Evolutionary conservation across 371 early-diverging fungal species (phyloP).

Genomic region (Batrachochytrium dendrobatidis): DNA sequence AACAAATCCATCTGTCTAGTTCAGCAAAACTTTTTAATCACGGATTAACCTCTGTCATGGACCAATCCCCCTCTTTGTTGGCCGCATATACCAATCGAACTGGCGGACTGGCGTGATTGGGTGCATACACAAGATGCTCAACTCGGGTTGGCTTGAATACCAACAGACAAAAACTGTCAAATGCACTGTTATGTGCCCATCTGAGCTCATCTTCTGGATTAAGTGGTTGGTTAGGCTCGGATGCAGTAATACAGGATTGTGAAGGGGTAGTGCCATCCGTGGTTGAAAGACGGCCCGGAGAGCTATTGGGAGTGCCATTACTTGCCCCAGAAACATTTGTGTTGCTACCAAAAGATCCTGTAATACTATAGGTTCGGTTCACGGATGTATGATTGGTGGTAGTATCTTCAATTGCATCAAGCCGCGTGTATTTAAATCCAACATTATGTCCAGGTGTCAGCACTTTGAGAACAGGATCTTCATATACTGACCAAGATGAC

Average conservation of each 20-base stretch:
- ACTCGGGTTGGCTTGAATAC: slow-evolving; percentile 60
- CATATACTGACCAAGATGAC: slow-evolving; percentile 23
- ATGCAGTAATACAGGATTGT: too few species aligned
- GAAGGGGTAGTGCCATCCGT: too few species aligned
- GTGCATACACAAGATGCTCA: slow-evolving; percentile 35
- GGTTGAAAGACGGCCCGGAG: not conserved
- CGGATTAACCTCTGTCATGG: slow-evolving; percentile 24
- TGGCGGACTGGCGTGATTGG: slow-evolving; percentile 13
- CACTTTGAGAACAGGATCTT: slow-evolving; percentile 11
- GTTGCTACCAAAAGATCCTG: slow-evolving; percentile 1
- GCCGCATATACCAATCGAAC: slow-evolving; percentile 13
- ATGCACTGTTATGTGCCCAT: slow-evolving; percentile 53
- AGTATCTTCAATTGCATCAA: slow-evolving; percentile 44
- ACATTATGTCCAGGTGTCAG: slow-evolving; percentile 34
- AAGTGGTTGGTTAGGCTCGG: not conserved
- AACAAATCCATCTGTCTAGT: too few species aligned
- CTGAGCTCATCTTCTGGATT: slow-evolving; percentile 18
- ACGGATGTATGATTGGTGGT: too few species aligned
- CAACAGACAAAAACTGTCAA: slow-evolving; percentile 68
- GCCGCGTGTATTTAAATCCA: slow-evolving; percentile 49
- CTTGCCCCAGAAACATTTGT: too few species aligned
- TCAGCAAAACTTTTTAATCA: too few species aligned
- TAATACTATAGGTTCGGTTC: slow-evolving; percentile 8
- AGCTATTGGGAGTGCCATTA: not conserved
- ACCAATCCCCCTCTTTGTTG: slow-evolving; percentile 25